Conservation (phyloP, 768 basidiomycete species). For the Hericium alpestre region DNA sequence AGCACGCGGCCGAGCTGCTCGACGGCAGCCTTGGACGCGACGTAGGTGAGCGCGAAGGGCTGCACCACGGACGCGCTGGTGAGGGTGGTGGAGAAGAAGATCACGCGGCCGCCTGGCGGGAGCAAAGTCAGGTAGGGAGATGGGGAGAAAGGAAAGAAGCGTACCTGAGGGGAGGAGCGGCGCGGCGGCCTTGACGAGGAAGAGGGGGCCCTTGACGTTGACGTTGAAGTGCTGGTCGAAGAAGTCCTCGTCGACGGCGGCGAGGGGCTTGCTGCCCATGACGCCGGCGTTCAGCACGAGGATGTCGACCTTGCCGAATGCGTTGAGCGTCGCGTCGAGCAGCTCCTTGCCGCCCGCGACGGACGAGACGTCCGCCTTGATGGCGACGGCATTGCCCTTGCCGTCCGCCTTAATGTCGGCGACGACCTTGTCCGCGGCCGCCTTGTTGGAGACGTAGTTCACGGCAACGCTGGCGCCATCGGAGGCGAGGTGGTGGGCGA, state of each 20-base stretch:
- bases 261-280: slow-evolving; percentile 41
- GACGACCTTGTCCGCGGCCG: slow-evolving; percentile 38
- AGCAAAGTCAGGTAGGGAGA: background rate
- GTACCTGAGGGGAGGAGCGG: slow-evolving; percentile 33
- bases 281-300: slow-evolving; percentile 49
- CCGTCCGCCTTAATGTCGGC: slow-evolving; percentile 33
- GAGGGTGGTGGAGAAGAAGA: slow-evolving; percentile 47
- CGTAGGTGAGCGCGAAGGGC: slow-evolving; percentile 40
- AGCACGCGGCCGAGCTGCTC: slow-evolving; percentile 49
- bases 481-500: slow-evolving; percentile 41
- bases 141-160: slow-evolving; percentile 9
- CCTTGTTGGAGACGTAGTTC: slow-evolving; percentile 36
- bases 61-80: slow-evolving; percentile 32
- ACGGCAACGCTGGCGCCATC: slow-evolving; percentile 50
- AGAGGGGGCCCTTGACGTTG: slow-evolving; percentile 52
- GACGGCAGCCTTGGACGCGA: slow-evolving; percentile 47
- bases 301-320: slow-evolving; percentile 46
- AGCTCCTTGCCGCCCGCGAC: slow-evolving; percentile 36
- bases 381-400: slow-evolving; percentile 32
- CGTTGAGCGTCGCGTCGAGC: slow-evolving; percentile 35
- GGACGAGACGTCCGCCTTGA: slow-evolving; percentile 43
- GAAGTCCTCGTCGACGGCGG: slow-evolving; percentile 40
- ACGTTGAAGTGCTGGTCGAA: slow-evolving; percentile 41
- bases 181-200: slow-evolving; percentile 39
- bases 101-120: slow-evolving; percentile 37